Percentiles rank a stretch among this genome's conserved stretches.
Evolutionary conservation across 1,284 basidiomycete genomes (phyloP).

Genomic region (Puccinia triticina): DNA sequence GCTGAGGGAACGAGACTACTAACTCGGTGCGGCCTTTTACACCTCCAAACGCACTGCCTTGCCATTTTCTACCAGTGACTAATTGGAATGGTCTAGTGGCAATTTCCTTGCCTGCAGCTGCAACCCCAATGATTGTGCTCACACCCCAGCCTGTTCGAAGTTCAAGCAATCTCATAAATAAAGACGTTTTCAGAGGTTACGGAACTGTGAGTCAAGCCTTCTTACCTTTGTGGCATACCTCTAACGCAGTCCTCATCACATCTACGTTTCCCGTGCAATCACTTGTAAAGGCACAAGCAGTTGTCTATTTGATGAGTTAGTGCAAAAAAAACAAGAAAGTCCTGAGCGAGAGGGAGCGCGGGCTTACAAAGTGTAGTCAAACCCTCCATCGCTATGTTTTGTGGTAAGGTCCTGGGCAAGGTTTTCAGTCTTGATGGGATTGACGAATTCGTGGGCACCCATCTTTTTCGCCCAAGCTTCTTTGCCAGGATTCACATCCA

Average conservation of each 20-base stretch:
- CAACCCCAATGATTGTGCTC: conserved; percentile 79
- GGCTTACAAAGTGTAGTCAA: conserved; percentile 83
- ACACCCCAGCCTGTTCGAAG: conserved; percentile 83
- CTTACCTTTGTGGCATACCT: conserved; percentile 85
- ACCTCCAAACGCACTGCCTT: conserved; percentile 93
- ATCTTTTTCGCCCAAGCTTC: conserved; percentile 88
- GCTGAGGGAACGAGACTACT: conserved; percentile 53
- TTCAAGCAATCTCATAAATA: background rate
- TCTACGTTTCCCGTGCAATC: conserved; percentile 94
- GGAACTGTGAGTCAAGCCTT: background rate
- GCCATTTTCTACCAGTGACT: conserved; percentile 92
- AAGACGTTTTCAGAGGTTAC: background rate
- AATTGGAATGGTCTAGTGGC: conserved; percentile 84
- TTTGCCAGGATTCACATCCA: conserved; percentile 87
- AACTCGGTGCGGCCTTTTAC: conserved; percentile 92
- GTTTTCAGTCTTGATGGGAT: conserved; percentile 74
- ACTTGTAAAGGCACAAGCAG: conserved; percentile 52
- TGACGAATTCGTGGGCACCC: conserved; percentile 95
- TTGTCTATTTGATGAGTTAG: conserved; percentile 4
- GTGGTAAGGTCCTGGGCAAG: conserved; percentile 83
- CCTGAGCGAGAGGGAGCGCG: background rate
- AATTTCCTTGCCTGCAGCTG: conserved; percentile 89
- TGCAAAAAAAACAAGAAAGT: conserved; percentile 4
- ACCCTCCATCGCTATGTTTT: conserved; percentile 91
- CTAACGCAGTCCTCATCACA: conserved; percentile 93